A percentile compares a stretch with the other conserved stretches of the same genome.
phyloP scores from a whole-genome alignment of 2,329 filamentous ascomycete genomes.

The Epichloe coenophiala region DNA sequence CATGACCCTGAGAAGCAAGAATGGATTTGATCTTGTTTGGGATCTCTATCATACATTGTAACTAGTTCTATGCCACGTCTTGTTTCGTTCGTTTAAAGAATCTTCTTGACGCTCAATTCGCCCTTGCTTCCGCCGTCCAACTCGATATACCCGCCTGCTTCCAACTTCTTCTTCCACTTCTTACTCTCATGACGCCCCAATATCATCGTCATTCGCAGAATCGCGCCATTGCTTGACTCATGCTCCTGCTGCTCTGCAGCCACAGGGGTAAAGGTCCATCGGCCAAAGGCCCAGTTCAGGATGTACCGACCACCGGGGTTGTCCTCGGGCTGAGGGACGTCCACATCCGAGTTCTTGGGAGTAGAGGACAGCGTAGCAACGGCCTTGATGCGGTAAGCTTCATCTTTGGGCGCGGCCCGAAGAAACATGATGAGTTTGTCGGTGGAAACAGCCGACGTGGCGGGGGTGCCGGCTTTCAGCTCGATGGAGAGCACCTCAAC shows the following conservation, averaged over 20 bases:
- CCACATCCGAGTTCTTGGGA: slow-evolving; percentile 38
- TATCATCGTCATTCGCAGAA: slow-evolving; percentile 64
- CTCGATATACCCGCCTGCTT: slow-evolving; percentile 40
- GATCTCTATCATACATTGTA: too few relatives aligned
- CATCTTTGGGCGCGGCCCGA: slow-evolving; percentile 68
- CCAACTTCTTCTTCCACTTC: slow-evolving; percentile 65
- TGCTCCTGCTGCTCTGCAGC: slow-evolving; percentile 32
- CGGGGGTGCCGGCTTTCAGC: slow-evolving; percentile 32
- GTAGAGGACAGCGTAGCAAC: slow-evolving; percentile 34
- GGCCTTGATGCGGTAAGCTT: slow-evolving; percentile 90
- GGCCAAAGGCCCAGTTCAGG: slow-evolving; percentile 93
- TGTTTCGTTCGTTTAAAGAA: slow-evolving; percentile 22
- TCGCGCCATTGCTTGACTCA: slow-evolving; percentile 38
- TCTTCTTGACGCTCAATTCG: slow-evolving; percentile 37
- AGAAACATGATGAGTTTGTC: slow-evolving; percentile 56
- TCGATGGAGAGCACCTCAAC: slow-evolving; percentile 85
- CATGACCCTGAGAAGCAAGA: too few relatives aligned
- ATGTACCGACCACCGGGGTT: slow-evolving; percentile 51
- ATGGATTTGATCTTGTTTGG: too few relatives aligned
- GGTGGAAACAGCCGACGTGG: slow-evolving; percentile 31
- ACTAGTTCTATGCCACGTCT: not conserved
- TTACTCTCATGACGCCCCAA: slow-evolving; percentile 58
- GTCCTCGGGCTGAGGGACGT: slow-evolving; percentile 21
- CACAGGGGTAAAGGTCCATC: slow-evolving; percentile 75
- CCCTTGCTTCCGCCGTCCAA: slow-evolving; percentile 32